Evolutionary conservation across 371 early-diverging fungal species (phyloP).

Genomic region (Rhizomucor pusillus): DNA sequence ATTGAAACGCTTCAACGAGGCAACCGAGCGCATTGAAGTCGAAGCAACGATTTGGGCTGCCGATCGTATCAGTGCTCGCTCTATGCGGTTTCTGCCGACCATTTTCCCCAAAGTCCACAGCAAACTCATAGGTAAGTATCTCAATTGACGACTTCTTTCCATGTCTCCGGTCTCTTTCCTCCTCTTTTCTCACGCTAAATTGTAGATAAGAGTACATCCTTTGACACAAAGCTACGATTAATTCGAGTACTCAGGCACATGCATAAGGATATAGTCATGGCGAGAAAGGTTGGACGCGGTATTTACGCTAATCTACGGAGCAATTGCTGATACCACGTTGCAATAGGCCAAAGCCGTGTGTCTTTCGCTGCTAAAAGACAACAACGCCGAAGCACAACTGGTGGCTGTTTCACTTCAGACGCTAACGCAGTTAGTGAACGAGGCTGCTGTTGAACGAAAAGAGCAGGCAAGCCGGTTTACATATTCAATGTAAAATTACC

Average conservation of each 20-base stretch:
- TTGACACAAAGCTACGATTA: slow-evolving; percentile 39
- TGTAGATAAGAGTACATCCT: slow-evolving; percentile 27
- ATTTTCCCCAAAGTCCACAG: slow-evolving; percentile 35
- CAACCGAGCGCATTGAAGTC: slow-evolving; percentile 51
- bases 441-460: slow-evolving; percentile 49
- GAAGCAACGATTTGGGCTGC: slow-evolving; percentile 59
- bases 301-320: too few relatives aligned
- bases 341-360: slow-evolving; percentile 52
- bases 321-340: too few relatives aligned
- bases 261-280: slow-evolving; percentile 55
- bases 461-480: slow-evolving; percentile 31
- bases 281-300: slow-evolving; percentile 36
- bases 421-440: slow-evolving; percentile 42
- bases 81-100: slow-evolving; percentile 48
- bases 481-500: too few relatives aligned
- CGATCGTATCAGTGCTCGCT: slow-evolving; percentile 53
- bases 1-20: slow-evolving; percentile 37
- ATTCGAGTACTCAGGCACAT: slow-evolving; percentile 59
- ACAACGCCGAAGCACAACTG: slow-evolving; percentile 34
- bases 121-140: slow-evolving; percentile 28
- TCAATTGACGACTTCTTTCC: slow-evolving; percentile 14
- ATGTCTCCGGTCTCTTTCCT: background rate
- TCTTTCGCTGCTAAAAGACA: slow-evolving; percentile 36
- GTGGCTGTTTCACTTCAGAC: slow-evolving; percentile 44
- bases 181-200: background rate